A percentile compares a stretch with the other conserved stretches of the same genome.
phyloP scores from a whole-genome alignment of 2,329 filamentous ascomycete species.

The Fusarium tupiense region DNA sequence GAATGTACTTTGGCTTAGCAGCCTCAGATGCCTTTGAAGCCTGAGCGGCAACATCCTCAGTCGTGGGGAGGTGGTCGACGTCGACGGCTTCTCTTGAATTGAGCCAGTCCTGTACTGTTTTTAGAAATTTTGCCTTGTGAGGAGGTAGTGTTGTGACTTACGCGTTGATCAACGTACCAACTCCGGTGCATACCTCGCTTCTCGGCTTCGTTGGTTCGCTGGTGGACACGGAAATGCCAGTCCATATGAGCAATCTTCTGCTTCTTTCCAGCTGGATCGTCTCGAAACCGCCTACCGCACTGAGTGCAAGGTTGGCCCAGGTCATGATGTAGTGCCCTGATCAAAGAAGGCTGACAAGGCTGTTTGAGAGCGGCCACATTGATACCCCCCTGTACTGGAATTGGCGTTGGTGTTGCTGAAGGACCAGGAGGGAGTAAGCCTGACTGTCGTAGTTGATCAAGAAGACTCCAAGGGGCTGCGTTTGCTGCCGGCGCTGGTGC shows the following conservation, averaged over 20 bases:
- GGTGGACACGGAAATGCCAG: constrained; percentile 97
- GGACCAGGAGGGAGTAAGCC: constrained; percentile 66
- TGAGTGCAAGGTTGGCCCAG: constrained; percentile 89
- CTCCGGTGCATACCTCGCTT: constrained; percentile 89
- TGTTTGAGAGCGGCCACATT: constrained; percentile 74
- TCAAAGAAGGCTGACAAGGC: constrained; percentile 79
- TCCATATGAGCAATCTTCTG: constrained; percentile 94
- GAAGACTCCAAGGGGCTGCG: constrained; percentile 65
- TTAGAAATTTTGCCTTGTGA: constrained; percentile 38
- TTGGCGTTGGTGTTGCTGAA: constrained; percentile 51
- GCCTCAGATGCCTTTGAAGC: constrained; percentile 51
- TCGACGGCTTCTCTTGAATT: constrained; percentile 84
- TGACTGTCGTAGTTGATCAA: constrained; percentile 74
- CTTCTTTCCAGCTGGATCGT: constrained; percentile 79
- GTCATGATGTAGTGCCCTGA: constrained; percentile 80
- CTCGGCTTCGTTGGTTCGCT: constrained; percentile 85
- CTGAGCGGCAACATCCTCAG: constrained; percentile 47
- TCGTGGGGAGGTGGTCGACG: constrained; percentile 57
- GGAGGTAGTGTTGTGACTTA: constrained; percentile 53
- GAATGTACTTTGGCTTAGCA: constrained; percentile 75
- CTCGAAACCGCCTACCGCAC: constrained; percentile 87
- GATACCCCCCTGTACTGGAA: constrained; percentile 65
- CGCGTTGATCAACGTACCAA: constrained; percentile 92
- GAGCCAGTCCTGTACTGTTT: constrained; percentile 79
- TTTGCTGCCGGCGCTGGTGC: constrained; percentile 50